These are phyloP conservation scores for Neurospora tetrasperma DNA, from an alignment of 495 filamentous ascomycete species.

Conservation along the genomic window DNA sequence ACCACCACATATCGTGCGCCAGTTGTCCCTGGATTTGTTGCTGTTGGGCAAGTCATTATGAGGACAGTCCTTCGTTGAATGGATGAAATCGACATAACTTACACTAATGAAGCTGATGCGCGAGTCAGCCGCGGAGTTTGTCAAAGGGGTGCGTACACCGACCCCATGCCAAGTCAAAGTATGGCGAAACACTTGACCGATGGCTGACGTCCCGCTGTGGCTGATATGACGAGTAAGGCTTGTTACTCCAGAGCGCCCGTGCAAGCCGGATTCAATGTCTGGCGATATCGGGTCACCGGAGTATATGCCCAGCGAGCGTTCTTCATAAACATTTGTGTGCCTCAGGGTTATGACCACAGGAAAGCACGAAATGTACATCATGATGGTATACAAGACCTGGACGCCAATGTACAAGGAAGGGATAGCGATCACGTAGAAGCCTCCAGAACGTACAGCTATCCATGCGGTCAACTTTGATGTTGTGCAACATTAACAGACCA, in stretches of 20 bases:
- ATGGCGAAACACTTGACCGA: constrained; percentile 20
- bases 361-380: constrained; percentile 84
- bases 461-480: constrained; percentile 2
- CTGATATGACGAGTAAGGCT: constrained; percentile 11
- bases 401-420: constrained; percentile 58
- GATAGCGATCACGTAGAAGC: constrained; percentile 75
- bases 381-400: constrained; percentile 75
- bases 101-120: constrained; percentile 38
- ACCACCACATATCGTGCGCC: constrained; percentile 81
- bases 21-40: constrained; percentile 71
- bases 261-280: constrained; percentile 9
- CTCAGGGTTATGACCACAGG: constrained; percentile 68
- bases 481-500: not conserved
- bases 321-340: constrained; percentile 55
- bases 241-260: not conserved
- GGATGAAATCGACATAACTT: not conserved
- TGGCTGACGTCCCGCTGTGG: constrained; percentile 14
- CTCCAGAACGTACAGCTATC: constrained; percentile 64
- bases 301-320: constrained; percentile 61
- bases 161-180: constrained; percentile 30
- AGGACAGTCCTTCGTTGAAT: not conserved
- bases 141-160: constrained; percentile 16
- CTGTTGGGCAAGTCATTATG: not conserved
- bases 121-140: constrained; percentile 17
- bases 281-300: constrained; percentile 29